Evolutionary conservation across 2,329 filamentous ascomycete genomes (phyloP).

Genomic region (Coleophoma eucalyptorum): DNA sequence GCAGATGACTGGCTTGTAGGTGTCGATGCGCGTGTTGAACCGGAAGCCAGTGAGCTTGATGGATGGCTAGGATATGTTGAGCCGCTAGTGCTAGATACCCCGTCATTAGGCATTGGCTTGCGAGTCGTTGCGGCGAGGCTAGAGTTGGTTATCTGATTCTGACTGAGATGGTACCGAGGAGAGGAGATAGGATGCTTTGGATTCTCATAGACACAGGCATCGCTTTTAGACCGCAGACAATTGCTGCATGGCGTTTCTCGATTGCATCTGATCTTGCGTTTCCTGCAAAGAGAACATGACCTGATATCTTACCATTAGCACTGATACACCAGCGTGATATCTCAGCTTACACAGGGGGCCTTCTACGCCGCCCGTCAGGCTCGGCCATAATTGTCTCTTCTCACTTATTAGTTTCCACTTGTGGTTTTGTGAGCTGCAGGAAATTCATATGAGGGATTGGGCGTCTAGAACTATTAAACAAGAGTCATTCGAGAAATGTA

Average conservation of each 20-base stretch:
- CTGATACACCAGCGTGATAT: slow-evolving; percentile 1
- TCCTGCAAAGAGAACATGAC: slow-evolving; percentile 53
- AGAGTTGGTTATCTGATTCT: slow-evolving; percentile 7
- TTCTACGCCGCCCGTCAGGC: slow-evolving; percentile 32
- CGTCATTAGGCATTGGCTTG: neutral
- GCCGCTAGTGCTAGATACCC: neutral
- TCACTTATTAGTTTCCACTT: neutral
- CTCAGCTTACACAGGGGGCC: slow-evolving; percentile 37
- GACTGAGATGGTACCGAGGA: slow-evolving; percentile 5
- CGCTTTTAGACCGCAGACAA: slow-evolving; percentile 52
- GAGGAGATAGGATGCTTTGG: slow-evolving; percentile 12
- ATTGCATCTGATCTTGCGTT: slow-evolving; percentile 59
- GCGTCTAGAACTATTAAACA: neutral
- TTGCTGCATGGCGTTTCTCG: slow-evolving; percentile 55
- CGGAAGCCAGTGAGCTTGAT: neutral
- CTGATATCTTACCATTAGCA: slow-evolving; percentile 29
- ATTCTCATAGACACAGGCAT: slow-evolving; percentile 46
- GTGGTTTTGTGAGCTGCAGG: neutral
- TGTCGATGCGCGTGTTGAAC: slow-evolving; percentile 13
- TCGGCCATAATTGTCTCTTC: slow-evolving; percentile 18
- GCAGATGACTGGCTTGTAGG: slow-evolving; percentile 17
- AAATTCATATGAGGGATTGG: too few relatives aligned
- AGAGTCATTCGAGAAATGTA: neutral
- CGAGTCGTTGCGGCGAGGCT: neutral
- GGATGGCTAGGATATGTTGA: neutral